phyloP scores from a whole-genome alignment of 768 basidiomycete genomes.

The Crepidotus variabilis region DNA sequence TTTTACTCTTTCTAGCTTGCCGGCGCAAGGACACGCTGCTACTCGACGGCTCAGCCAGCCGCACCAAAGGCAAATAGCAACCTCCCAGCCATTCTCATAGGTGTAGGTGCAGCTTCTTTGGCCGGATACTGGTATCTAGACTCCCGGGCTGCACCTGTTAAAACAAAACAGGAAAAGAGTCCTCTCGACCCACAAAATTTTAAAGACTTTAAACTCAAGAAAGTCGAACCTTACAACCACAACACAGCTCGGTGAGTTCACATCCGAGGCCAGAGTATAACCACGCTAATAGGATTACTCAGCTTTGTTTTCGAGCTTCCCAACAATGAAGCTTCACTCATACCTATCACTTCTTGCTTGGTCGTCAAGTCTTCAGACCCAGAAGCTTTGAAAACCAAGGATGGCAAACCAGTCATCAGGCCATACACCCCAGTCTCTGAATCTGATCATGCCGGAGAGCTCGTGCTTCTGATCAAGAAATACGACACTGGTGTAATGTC shows the following conservation, averaged over 20 bases:
- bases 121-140: conserved; percentile 52
- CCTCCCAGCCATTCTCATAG: conserved; percentile 43
- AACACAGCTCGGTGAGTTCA: conserved; percentile 71
- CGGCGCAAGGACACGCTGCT: conserved; percentile 32
- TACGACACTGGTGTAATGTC: conserved; percentile 82
- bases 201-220: conserved; percentile 78
- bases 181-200: conserved; percentile 75
- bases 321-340: conserved; percentile 69
- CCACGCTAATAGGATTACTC: neutral
- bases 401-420: conserved; percentile 84
- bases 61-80: conserved; percentile 48
- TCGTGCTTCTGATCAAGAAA: conserved; percentile 82
- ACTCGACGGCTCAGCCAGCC: conserved; percentile 36
- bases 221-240: conserved; percentile 87
- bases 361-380: conserved; percentile 72
- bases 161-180: conserved; percentile 53
- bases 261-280: neutral
- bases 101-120: conserved; percentile 40
- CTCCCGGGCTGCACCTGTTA: conserved; percentile 16
- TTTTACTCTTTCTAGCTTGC: conserved; percentile 4
- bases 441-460: conserved; percentile 68
- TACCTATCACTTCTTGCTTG: conserved; percentile 78
- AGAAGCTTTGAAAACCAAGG: conserved; percentile 59
- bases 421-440: conserved; percentile 93
- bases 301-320: conserved; percentile 83